Percentiles rank a stretch among this genome's conserved stretches.
phyloP scores from a whole-genome alignment of 2,329 filamentous ascomycete genomes.

The Dactylellina parvicollis region DNA sequence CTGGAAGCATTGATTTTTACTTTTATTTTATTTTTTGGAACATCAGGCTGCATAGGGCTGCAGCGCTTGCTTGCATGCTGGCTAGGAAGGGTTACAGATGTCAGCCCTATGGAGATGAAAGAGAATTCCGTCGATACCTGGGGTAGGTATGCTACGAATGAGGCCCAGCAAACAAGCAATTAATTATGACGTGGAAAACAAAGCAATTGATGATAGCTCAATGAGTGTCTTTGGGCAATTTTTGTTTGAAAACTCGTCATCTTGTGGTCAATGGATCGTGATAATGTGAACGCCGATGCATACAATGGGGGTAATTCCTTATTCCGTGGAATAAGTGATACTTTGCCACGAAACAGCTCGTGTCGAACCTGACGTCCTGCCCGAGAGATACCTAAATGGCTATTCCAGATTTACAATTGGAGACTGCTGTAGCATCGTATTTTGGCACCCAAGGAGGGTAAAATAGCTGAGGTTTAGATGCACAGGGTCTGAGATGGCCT shows the following conservation, averaged over 20 bases:
- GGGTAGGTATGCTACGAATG: background rate
- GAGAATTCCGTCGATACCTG: background rate
- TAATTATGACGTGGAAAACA: background rate
- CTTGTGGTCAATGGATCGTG: too few species aligned
- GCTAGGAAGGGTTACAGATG: background rate
- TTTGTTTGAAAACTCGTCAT: too few species aligned
- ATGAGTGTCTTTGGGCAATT: too few species aligned
- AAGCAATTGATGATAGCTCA: background rate
- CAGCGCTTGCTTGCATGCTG: constrained; percentile 10
- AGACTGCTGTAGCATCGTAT: constrained; percentile 6
- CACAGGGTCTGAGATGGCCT: background rate
- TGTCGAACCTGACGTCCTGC: too few species aligned
- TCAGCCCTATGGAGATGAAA: constrained; percentile 39
- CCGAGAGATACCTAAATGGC: too few species aligned
- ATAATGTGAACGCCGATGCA: too few species aligned
- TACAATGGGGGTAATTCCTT: too few species aligned
- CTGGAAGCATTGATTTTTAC: constrained; percentile 42
- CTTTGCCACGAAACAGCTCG: too few species aligned
- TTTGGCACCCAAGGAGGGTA: background rate
- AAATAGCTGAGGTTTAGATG: background rate
- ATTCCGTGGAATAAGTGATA: too few species aligned
- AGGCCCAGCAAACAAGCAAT: background rate
- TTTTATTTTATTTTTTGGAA: too few species aligned
- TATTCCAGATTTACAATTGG: constrained; percentile 16
- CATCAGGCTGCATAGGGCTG: constrained; percentile 37